phyloP scores from a whole-genome alignment of 257 asterid species.

The Craterostigma plantagineum region DNA sequence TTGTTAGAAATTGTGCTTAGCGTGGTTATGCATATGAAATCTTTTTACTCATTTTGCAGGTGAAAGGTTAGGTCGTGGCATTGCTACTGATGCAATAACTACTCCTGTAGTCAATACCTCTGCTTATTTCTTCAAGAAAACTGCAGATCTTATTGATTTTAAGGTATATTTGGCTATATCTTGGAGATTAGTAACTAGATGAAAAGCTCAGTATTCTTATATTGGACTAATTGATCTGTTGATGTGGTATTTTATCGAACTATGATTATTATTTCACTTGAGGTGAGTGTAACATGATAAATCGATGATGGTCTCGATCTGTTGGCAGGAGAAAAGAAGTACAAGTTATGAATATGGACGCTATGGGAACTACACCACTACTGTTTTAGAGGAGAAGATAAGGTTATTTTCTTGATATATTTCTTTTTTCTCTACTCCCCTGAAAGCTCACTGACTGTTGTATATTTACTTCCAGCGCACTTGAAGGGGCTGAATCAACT shows the following conservation, averaged over 20 bases:
- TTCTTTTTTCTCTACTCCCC: slow-evolving; percentile 2
- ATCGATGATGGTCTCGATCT: slow-evolving; percentile 1
- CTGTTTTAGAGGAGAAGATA: slow-evolving; percentile 71
- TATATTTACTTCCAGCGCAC: slow-evolving; percentile 40
- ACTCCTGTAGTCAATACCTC: slow-evolving; percentile 74
- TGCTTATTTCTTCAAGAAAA: slow-evolving; percentile 57
- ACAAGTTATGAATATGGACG: slow-evolving; percentile 75
- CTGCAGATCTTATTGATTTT: slow-evolving; percentile 62
- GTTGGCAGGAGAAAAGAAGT: slow-evolving; percentile 53
- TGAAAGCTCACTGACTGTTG: background rate
- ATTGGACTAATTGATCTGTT: background rate
- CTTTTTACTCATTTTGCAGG: slow-evolving; percentile 18
- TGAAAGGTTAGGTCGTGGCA: slow-evolving; percentile 65
- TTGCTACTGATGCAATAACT: slow-evolving; percentile 62
- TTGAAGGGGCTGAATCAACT: slow-evolving; percentile 89
- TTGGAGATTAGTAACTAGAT: too few relatives aligned
- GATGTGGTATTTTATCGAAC: background rate
- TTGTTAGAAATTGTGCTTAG: background rate
- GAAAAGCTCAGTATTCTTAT: too few relatives aligned
- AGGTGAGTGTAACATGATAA: slow-evolving; percentile 1
- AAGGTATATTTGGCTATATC: slow-evolving; percentile 24
- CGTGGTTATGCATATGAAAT: background rate
- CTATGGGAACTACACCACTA: slow-evolving; percentile 66
- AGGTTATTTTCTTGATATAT: slow-evolving; percentile 23
- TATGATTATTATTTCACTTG: background rate